phyloP scores from a whole-genome alignment of 164 flowering plant genomes.

The Tinospora cordifolia region DNA sequence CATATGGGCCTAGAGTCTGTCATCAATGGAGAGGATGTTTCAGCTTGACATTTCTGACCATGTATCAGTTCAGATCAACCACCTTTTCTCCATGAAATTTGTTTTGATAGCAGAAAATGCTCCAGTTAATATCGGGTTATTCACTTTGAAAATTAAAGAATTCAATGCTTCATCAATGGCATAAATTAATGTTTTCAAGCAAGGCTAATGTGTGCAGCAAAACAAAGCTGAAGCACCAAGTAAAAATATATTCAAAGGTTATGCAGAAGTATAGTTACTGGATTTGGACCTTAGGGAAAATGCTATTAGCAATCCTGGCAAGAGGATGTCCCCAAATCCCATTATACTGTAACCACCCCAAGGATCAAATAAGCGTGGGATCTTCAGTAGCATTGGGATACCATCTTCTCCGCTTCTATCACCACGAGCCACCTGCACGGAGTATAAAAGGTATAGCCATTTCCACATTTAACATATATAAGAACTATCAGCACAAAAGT shows the following conservation, averaged over 20 bases:
- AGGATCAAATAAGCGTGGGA: slow-evolving; percentile 65
- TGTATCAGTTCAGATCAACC: background rate
- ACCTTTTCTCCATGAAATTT: background rate
- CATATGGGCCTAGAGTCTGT: background rate
- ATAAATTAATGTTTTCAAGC: background rate
- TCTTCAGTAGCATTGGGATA: slow-evolving; percentile 91
- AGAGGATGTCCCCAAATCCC: slow-evolving; percentile 94
- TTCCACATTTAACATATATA: background rate
- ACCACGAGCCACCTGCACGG: slow-evolving; percentile 87
- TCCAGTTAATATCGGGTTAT: background rate
- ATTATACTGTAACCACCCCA: slow-evolving; percentile 55
- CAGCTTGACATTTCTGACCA: background rate
- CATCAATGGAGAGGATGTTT: background rate
- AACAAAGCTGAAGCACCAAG: background rate
- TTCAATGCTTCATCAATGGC: background rate
- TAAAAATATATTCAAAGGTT: background rate
- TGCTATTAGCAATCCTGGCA: slow-evolving; percentile 86
- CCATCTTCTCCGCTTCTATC: slow-evolving; percentile 96
- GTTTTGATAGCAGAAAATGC: background rate
- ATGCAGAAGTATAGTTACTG: background rate
- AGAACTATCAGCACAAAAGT: background rate
- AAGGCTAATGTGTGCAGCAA: background rate
- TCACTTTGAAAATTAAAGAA: background rate
- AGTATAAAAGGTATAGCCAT: background rate
- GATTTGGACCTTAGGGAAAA: slow-evolving; percentile 65